A percentile compares a stretch with the other conserved stretches of the same genome.
Conservation (phyloP, 2,329 filamentous ascomycete species). For the Coleophoma eucalyptorum region DNA sequence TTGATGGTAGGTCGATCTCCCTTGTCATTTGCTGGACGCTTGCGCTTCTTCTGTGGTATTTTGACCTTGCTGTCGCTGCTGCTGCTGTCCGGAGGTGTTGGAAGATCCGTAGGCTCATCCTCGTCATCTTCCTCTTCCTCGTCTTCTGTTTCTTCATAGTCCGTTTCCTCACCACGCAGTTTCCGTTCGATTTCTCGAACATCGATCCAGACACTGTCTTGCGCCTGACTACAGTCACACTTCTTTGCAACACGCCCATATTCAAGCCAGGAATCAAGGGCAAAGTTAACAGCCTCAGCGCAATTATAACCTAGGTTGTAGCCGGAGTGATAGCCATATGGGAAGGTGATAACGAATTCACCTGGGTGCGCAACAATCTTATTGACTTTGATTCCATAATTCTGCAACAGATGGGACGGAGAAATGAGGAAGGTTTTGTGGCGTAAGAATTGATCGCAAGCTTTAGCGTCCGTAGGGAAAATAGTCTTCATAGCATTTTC, state of each 20-base stretch:
- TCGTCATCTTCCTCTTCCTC: slow-evolving; percentile 66
- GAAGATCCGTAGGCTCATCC: slow-evolving; percentile 61
- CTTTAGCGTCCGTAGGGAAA: slow-evolving; percentile 93
- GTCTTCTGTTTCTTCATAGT: slow-evolving; percentile 75
- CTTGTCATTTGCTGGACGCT: slow-evolving; percentile 48
- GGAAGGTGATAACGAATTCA: slow-evolving; percentile 97
- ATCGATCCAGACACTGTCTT: slow-evolving; percentile 98
- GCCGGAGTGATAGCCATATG: slow-evolving; percentile 96
- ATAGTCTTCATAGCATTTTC: slow-evolving; percentile 93
- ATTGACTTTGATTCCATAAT: slow-evolving; percentile 95
- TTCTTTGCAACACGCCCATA: slow-evolving; percentile 96
- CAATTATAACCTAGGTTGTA: slow-evolving; percentile 99
- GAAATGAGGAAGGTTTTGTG: slow-evolving; percentile 98
- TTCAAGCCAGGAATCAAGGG: slow-evolving; percentile 89
- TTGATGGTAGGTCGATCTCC: slow-evolving; percentile 48
- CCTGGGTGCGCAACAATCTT: slow-evolving; percentile 92
- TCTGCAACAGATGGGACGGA: slow-evolving; percentile 77
- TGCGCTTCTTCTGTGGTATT: slow-evolving; percentile 62
- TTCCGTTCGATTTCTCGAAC: slow-evolving; percentile 95
- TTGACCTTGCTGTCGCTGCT: slow-evolving; percentile 69
- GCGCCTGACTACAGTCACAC: slow-evolving; percentile 90
- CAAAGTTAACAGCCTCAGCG: slow-evolving; percentile 98
- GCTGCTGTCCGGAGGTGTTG: slow-evolving; percentile 68
- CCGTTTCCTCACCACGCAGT: slow-evolving; percentile 81
- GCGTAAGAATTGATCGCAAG: slow-evolving; percentile 90